Evolutionary conservation across 2,329 filamentous ascomycete species (phyloP).

Genomic region (Diplocarpon mali): DNA sequence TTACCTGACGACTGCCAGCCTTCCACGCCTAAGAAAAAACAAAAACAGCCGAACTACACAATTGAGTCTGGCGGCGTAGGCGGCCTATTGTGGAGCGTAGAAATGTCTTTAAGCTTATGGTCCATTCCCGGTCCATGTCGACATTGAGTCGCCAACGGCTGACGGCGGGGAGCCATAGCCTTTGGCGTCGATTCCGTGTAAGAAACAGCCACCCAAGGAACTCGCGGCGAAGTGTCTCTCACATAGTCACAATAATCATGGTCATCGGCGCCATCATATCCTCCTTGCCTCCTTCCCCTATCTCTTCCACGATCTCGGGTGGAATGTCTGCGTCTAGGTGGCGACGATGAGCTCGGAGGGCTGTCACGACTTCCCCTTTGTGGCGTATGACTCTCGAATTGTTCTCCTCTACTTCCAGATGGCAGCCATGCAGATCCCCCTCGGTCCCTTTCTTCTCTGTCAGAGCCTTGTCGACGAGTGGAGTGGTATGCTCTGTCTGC

Average conservation of each 20-base stretch:
- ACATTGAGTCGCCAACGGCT: too few relatives aligned
- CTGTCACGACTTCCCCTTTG: not conserved
- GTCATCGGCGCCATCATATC: conserved; percentile 2
- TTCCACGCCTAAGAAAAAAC: too few relatives aligned
- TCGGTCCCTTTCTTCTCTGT: not conserved
- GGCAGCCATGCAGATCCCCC: not conserved
- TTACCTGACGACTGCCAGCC: too few relatives aligned
- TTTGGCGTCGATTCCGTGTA: too few relatives aligned
- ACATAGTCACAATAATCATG: not conserved
- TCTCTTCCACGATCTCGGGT: not conserved
- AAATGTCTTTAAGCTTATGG: too few relatives aligned
- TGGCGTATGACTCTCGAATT: too few relatives aligned
- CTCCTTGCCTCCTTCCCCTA: not conserved
- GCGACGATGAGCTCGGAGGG: not conserved
- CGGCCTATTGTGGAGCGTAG: too few relatives aligned
- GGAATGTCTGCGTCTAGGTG: not conserved
- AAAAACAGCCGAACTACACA: too few relatives aligned
- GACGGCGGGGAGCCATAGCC: too few relatives aligned
- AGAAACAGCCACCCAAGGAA: not conserved
- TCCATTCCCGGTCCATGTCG: too few relatives aligned
- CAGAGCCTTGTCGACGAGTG: not conserved
- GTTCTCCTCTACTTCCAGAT: too few relatives aligned
- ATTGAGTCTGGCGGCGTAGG: too few relatives aligned
- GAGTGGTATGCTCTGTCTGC: not conserved
- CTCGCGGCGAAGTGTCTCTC: not conserved